Conservation (phyloP, 352 stramenopile genomes). For the Globisporangium apiculatum region DNA sequence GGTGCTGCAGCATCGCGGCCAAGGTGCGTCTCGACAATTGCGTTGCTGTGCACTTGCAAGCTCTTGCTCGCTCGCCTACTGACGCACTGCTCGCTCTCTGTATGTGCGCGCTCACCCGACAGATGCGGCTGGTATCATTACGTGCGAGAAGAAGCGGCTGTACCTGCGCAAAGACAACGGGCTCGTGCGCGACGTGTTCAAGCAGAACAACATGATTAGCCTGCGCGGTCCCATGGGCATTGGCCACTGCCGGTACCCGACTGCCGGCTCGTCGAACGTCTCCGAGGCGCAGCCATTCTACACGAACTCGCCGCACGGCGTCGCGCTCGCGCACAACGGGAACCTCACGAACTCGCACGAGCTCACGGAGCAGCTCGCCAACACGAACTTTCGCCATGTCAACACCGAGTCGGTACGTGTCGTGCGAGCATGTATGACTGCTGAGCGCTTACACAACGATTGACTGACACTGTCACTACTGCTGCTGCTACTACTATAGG, state of each 20-base stretch:
- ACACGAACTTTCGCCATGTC: constrained; percentile 93
- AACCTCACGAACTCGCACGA: constrained; percentile 98
- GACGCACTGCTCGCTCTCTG: no score
- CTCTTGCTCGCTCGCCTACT: background rate
- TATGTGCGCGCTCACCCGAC: background rate
- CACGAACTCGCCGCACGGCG: constrained; percentile 98
- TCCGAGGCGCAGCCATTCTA: constrained; percentile 97
- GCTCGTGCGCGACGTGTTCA: constrained; percentile 98
- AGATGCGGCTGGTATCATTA: constrained; percentile 95
- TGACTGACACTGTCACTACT: background rate
- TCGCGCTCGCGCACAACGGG: constrained; percentile 97
- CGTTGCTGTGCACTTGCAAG: background rate
- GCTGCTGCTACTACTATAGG: constrained; percentile 23
- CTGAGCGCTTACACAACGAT: no score
- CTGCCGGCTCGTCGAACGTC: constrained; percentile 87
- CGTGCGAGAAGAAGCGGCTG: constrained; percentile 87
- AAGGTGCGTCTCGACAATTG: constrained; percentile 47
- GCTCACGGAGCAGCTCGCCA: constrained; percentile 89
- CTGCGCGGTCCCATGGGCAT: constrained; percentile 95
- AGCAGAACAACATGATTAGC: constrained; percentile 96
- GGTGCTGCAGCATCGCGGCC: constrained; percentile 96
- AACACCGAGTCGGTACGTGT: constrained; percentile 92
- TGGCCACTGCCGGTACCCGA: constrained; percentile 98
- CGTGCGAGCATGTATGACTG: no score
- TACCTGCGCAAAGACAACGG: constrained; percentile 98